A percentile compares a stretch with the other conserved stretches of the same genome.
Evolutionary conservation across 2,329 filamentous ascomycete genomes (phyloP).

Genomic region (Botryotinia convoluta): DNA sequence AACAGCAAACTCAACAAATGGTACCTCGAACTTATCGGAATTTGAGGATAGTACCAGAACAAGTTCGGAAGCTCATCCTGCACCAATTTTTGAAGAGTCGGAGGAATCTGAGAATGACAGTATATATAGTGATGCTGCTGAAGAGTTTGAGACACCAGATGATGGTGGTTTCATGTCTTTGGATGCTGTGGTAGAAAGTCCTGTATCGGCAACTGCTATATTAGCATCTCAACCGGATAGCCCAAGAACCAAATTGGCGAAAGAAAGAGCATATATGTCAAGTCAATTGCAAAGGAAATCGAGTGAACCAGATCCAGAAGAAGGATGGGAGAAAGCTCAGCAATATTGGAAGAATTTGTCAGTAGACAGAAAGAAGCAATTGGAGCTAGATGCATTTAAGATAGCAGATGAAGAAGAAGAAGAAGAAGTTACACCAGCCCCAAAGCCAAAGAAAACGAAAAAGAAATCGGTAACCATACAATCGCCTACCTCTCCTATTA

Average conservation of each 20-base stretch:
- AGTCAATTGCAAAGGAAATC: slow-evolving; percentile 26
- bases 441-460: slow-evolving; percentile 30
- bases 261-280: slow-evolving; percentile 31
- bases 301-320: slow-evolving; percentile 29
- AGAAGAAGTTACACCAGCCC: slow-evolving; percentile 41
- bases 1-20: slow-evolving; percentile 22
- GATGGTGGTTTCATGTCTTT: slow-evolving; percentile 69
- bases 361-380: slow-evolving; percentile 58
- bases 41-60: slow-evolving; percentile 24
- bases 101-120: slow-evolving; percentile 52
- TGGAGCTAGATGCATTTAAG: slow-evolving; percentile 50
- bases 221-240: slow-evolving; percentile 32
- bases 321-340: slow-evolving; percentile 63
- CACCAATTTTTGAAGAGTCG: slow-evolving; percentile 32
- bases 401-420: slow-evolving; percentile 47
- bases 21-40: slow-evolving; percentile 20
- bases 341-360: slow-evolving; percentile 68
- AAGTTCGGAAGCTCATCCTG: slow-evolving; percentile 43
- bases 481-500: not conserved
- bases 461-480: slow-evolving; percentile 28
- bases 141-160: slow-evolving; percentile 60
- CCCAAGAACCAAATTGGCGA: slow-evolving; percentile 30
- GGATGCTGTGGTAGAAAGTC: slow-evolving; percentile 66
- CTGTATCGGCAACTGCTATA: slow-evolving; percentile 38
- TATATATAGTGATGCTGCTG: slow-evolving; percentile 74